These are phyloP conservation scores for Chrysoporthe puriensis DNA, from an alignment of 2,329 filamentous ascomycete genomes.

Conservation along the genomic window DNA sequence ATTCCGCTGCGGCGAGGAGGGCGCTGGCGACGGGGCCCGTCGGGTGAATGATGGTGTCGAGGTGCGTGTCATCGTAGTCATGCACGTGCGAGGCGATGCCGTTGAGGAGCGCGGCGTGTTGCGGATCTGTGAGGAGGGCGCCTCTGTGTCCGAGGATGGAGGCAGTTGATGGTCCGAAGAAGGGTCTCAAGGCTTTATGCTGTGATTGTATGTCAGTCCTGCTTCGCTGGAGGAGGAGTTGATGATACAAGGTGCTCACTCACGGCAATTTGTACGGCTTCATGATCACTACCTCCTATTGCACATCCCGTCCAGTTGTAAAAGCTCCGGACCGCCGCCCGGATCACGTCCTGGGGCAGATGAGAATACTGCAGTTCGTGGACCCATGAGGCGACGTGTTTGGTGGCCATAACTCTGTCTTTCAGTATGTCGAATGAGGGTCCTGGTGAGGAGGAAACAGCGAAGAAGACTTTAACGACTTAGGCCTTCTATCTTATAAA, in stretches of 20 bases:
- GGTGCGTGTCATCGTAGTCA: constrained; percentile 61
- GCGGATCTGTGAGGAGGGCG: constrained; percentile 44
- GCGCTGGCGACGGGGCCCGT: constrained; percentile 55
- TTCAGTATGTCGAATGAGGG: background rate
- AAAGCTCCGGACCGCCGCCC: constrained; percentile 50
- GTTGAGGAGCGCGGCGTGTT: constrained; percentile 56
- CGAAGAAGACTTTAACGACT: too few relatives aligned
- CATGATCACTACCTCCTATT: constrained; percentile 52
- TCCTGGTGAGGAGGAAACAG: background rate
- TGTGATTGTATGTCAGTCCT: constrained; percentile 5
- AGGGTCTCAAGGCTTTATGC: constrained; percentile 26
- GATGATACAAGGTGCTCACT: constrained; percentile 24
- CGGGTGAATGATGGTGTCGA: constrained; percentile 60
- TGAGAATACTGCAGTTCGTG: constrained; percentile 44
- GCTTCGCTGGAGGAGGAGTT: background rate
- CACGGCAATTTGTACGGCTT: constrained; percentile 43
- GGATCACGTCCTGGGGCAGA: constrained; percentile 45
- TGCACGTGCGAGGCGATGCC: constrained; percentile 59
- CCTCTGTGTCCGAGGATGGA: constrained; percentile 40
- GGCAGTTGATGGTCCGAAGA: constrained; percentile 39
- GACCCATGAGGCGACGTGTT: constrained; percentile 52
- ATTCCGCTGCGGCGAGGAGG: constrained; percentile 51
- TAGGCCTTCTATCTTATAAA: background rate
- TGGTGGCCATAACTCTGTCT: constrained; percentile 46
- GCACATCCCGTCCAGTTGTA: constrained; percentile 60